phyloP scores from a whole-genome alignment of 2,329 filamentous ascomycete genomes.

The Aaosphaeria arxii region DNA sequence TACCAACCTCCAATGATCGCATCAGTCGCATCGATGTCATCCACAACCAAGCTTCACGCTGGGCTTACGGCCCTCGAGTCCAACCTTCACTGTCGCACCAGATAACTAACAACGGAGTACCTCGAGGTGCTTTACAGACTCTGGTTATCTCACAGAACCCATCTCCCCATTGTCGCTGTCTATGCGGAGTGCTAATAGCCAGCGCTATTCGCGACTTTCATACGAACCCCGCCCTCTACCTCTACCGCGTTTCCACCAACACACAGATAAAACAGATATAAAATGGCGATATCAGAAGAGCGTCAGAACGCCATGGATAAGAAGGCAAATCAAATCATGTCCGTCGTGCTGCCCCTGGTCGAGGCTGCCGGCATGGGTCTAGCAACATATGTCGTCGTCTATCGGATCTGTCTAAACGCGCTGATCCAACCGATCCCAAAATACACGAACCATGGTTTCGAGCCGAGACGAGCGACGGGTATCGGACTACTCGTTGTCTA shows the following conservation, averaged over 20 bases:
- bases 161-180: too few relatives aligned
- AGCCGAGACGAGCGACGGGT: constrained; percentile 54
- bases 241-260: background rate
- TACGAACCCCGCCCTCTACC: background rate
- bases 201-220: too few relatives aligned
- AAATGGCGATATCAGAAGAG: constrained; percentile 15
- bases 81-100: too few relatives aligned
- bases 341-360: constrained; percentile 67
- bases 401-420: constrained; percentile 62
- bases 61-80: too few relatives aligned
- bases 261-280: background rate
- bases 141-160: too few relatives aligned
- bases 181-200: too few relatives aligned
- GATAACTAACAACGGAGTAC: too few relatives aligned
- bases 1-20: too few relatives aligned
- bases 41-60: too few relatives aligned
- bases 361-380: constrained; percentile 66
- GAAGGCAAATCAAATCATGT: constrained; percentile 55
- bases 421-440: constrained; percentile 54
- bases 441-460: constrained; percentile 22
- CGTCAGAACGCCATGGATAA: constrained; percentile 22
- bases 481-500: constrained; percentile 70
- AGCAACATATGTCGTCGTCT: constrained; percentile 68
- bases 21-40: too few relatives aligned
- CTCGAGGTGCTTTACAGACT: too few relatives aligned